These are phyloP conservation scores for Dicorynia guianensis DNA, from an alignment of 306 rosid genomes.

Conservation along the genomic window DNA sequence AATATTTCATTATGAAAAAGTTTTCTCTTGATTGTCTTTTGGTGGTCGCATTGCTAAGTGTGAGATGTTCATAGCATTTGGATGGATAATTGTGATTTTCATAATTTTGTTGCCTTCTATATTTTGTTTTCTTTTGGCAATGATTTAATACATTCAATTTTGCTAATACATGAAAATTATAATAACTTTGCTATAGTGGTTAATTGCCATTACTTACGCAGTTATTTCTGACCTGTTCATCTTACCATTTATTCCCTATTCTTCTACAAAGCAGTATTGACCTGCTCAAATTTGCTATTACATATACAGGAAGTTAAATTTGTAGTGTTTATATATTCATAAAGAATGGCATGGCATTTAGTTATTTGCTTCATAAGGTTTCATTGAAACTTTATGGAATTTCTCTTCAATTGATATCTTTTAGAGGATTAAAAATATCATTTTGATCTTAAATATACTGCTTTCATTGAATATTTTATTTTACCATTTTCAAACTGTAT, in stretches of 20 bases:
- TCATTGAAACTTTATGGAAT: not conserved
- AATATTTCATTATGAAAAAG: too few species aligned
- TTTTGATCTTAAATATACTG: constrained; percentile 11
- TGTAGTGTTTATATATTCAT: not conserved
- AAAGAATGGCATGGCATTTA: not conserved
- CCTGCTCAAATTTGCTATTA: not conserved
- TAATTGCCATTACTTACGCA: too few species aligned
- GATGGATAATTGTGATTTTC: too few species aligned
- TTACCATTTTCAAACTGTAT: not conserved
- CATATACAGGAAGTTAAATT: not conserved
- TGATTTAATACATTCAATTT: too few species aligned
- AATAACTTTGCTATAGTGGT: too few species aligned
- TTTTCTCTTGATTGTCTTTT: too few species aligned
- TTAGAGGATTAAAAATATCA: constrained; percentile 16
- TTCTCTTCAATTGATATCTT: not conserved
- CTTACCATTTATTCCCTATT: not conserved
- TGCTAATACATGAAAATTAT: too few species aligned
- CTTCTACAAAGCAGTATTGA: not conserved
- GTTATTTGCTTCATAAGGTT: not conserved
- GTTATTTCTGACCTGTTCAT: too few species aligned
- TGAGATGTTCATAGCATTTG: too few species aligned
- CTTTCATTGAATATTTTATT: not conserved
- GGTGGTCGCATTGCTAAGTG: too few species aligned
- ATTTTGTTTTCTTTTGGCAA: too few species aligned
- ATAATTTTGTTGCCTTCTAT: too few species aligned